These are phyloP conservation scores for Cyamopsis tetragonoloba DNA, from an alignment of 306 rosid species.

Conservation along the genomic window DNA sequence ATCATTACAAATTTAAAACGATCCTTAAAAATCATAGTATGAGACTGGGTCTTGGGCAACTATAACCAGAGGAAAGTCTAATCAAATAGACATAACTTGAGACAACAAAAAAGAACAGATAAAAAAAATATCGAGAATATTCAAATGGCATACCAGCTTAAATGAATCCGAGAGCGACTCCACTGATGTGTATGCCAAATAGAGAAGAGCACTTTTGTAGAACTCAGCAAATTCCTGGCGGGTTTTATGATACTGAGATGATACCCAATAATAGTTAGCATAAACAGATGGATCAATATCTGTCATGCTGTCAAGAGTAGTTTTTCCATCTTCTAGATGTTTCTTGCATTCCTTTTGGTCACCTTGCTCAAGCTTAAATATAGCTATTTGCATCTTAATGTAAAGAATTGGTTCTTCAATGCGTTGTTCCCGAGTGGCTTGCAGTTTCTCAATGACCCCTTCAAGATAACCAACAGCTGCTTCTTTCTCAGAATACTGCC, in stretches of 20 bases:
- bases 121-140: slow-evolving; percentile 1
- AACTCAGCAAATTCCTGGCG: slow-evolving; percentile 97
- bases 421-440: slow-evolving; percentile 83
- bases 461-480: slow-evolving; percentile 86
- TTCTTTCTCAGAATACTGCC: slow-evolving; percentile 93
- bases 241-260: slow-evolving; percentile 80
- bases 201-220: slow-evolving; percentile 98
- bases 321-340: slow-evolving; percentile 91
- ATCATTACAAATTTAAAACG: too few relatives aligned
- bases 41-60: background rate
- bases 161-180: slow-evolving; percentile 97
- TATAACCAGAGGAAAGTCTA: background rate
- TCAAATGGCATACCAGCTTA: slow-evolving; percentile 65
- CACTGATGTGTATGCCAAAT: slow-evolving; percentile 92
- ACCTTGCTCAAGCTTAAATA: slow-evolving; percentile 83
- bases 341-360: slow-evolving; percentile 88
- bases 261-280: slow-evolving; percentile 94
- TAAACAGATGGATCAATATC: slow-evolving; percentile 97
- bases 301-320: slow-evolving; percentile 92
- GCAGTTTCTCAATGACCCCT: slow-evolving; percentile 89
- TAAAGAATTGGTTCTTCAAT: slow-evolving; percentile 88
- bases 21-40: background rate
- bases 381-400: slow-evolving; percentile 88
- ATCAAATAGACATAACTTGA: background rate
- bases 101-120: background rate